A percentile compares a stretch with the other conserved stretches of the same genome.
Evolutionary conservation across 225 moss, liverwort and hornwort genomes (phyloP).

Genomic region (Sphagnum tenellum): DNA sequence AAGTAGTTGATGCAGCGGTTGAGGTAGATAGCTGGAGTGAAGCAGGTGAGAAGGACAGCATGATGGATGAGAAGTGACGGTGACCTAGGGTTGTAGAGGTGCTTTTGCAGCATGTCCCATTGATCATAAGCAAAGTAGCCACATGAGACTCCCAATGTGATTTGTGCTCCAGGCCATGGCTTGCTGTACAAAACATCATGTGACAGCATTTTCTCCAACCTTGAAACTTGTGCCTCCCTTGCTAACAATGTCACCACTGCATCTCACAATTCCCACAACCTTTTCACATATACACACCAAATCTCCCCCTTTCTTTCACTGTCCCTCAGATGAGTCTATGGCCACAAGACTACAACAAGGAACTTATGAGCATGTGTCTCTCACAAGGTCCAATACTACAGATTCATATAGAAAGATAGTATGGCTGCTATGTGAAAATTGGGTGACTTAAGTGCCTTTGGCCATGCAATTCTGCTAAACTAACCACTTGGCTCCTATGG

Average conservation of each 20-base stretch:
- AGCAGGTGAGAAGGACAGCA: slow-evolving; percentile 79
- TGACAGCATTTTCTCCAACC: slow-evolving; percentile 38
- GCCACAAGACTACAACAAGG: not conserved
- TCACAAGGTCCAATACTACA: not conserved
- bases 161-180: slow-evolving; percentile 44
- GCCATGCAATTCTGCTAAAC: too few species aligned
- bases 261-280: not conserved
- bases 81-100: slow-evolving; percentile 54
- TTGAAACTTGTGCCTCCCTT: slow-evolving; percentile 28
- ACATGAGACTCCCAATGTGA: slow-evolving; percentile 48
- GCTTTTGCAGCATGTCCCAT: slow-evolving; percentile 54
- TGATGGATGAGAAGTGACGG: slow-evolving; percentile 78
- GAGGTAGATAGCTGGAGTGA: slow-evolving; percentile 59
- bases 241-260: slow-evolving; percentile 63
- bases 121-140: slow-evolving; percentile 98
- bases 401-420: not conserved
- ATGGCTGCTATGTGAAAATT: too few species aligned
- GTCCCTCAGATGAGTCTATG: too few species aligned
- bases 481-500: too few species aligned
- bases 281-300: not conserved
- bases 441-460: too few species aligned
- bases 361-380: not conserved
- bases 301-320: too few species aligned
- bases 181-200: slow-evolving; percentile 38
- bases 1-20: slow-evolving; percentile 73